These are phyloP conservation scores for Boletus rubroflammeus DNA, from an alignment of 768 basidiomycete genomes.

Conservation along the genomic window DNA sequence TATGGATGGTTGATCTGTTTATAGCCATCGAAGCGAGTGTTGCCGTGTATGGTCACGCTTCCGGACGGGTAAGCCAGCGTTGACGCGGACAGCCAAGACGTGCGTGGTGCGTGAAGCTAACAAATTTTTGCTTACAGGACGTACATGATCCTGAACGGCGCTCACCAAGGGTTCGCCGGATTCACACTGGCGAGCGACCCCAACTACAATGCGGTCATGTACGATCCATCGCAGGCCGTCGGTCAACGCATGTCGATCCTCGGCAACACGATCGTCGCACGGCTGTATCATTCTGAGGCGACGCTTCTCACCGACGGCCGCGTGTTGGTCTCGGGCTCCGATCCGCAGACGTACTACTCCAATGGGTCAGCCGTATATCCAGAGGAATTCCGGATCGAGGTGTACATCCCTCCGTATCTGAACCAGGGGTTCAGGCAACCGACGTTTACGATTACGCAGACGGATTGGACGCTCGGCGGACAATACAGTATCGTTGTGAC, in stretches of 20 bases:
- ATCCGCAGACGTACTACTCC: conserved; percentile 51
- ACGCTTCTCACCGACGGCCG: conserved; percentile 72
- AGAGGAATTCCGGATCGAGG: conserved; percentile 75
- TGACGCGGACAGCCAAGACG: no score
- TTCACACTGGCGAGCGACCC: conserved; percentile 67
- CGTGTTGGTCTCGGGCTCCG: conserved; percentile 73
- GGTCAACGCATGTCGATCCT: conserved; percentile 64
- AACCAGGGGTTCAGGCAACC: conserved; percentile 61
- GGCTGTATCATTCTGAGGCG: conserved; percentile 77
- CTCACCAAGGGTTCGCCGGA: conserved; percentile 63
- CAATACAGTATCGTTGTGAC: conserved; percentile 50
- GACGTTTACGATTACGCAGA: conserved; percentile 49
- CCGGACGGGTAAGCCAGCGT: conserved; percentile 38
- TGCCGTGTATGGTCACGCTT: conserved; percentile 70
- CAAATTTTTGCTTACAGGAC: conserved; percentile 46
- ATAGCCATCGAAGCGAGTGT: conserved; percentile 71
- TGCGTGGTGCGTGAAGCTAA: neutral
- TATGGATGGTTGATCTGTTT: neutral
- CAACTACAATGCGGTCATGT: conserved; percentile 62
- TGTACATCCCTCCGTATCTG: conserved; percentile 87
- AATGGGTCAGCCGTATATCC: conserved; percentile 45
- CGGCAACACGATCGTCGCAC: conserved; percentile 63
- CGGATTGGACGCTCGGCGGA: conserved; percentile 62
- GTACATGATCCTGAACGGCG: conserved; percentile 74
- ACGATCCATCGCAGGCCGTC: conserved; percentile 60